phyloP scores from a whole-genome alignment of 2,329 filamentous ascomycete species.

The Fusarium penzigii region DNA sequence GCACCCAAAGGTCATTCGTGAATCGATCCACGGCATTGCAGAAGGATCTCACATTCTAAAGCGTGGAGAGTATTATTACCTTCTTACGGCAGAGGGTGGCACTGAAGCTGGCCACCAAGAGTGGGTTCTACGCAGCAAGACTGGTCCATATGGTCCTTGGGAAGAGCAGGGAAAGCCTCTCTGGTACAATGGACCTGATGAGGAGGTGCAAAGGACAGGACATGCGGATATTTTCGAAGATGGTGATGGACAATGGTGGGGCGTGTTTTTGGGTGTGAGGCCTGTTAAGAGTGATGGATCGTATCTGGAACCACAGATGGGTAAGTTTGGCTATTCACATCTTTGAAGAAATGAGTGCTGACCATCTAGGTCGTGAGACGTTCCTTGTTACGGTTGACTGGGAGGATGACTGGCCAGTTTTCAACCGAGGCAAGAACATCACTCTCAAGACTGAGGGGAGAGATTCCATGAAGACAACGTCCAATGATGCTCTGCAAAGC shows the following conservation, averaged over 20 bases:
- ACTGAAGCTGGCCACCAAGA: conserved; percentile 47
- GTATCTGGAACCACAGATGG: conserved; percentile 25
- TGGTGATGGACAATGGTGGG: conserved; percentile 25
- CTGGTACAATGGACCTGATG: conserved; percentile 43
- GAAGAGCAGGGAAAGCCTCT: conserved; percentile 36
- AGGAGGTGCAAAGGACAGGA: conserved; percentile 46
- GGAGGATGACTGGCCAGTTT: conserved; percentile 27
- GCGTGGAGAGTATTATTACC: conserved; percentile 26
- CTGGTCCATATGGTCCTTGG: conserved; percentile 50
- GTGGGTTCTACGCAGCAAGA: conserved; percentile 50
- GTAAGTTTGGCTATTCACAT: neutral
- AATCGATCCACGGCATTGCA: conserved; percentile 42
- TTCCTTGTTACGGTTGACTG: conserved; percentile 28
- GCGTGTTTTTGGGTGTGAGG: conserved; percentile 22
- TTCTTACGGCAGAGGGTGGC: conserved; percentile 28
- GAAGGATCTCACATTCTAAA: conserved; percentile 39
- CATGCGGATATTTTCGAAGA: conserved; percentile 29
- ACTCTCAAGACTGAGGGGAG: conserved; percentile 20
- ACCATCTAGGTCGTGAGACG: conserved; percentile 23
- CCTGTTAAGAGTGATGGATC: conserved; percentile 9
- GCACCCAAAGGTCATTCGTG: conserved; percentile 35
- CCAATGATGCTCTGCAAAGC: neutral
- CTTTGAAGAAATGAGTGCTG: neutral
- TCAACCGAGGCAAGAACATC: conserved; percentile 26
- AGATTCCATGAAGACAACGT: neutral